Evolutionary conservation across 2,329 filamentous ascomycete genomes (phyloP).

Genomic region (Xylaria multiplex): DNA sequence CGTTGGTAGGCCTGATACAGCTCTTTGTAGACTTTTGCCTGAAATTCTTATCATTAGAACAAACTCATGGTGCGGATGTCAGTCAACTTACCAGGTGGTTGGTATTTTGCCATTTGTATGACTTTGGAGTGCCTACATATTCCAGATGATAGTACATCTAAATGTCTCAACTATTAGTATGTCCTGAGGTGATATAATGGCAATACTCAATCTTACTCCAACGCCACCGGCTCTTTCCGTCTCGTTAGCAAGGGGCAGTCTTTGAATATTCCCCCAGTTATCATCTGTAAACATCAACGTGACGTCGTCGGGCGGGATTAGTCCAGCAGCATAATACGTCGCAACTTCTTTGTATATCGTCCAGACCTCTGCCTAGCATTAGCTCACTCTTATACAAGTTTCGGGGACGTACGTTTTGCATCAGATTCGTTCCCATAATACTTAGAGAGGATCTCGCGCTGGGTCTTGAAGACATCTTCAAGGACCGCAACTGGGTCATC

Average conservation of each 20-base stretch:
- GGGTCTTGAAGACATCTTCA: slow-evolving; percentile 63
- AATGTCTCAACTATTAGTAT: slow-evolving; percentile 2
- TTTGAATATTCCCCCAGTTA: slow-evolving; percentile 73
- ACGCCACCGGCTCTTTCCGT: slow-evolving; percentile 68
- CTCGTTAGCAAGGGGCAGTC: slow-evolving; percentile 69
- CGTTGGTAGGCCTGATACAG: slow-evolving; percentile 69
- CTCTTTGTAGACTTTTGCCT: slow-evolving; percentile 50
- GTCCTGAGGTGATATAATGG: not conserved
- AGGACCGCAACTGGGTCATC: slow-evolving; percentile 39
- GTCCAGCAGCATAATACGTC: slow-evolving; percentile 60
- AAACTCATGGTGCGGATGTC: too few species aligned
- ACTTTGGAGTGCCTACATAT: slow-evolving; percentile 60
- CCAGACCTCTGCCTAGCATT: slow-evolving; percentile 61
- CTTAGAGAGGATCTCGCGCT: slow-evolving; percentile 63
- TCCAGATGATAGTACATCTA: slow-evolving; percentile 67
- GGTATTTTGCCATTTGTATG: slow-evolving; percentile 72
- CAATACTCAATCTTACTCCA: slow-evolving; percentile 57
- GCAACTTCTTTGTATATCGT: slow-evolving; percentile 74
- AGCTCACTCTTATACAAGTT: not conserved
- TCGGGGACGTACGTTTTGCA: slow-evolving; percentile 52
- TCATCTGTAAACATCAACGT: slow-evolving; percentile 76
- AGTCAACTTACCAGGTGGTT: slow-evolving; percentile 64
- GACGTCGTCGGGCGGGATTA: slow-evolving; percentile 67
- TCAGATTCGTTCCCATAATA: slow-evolving; percentile 59
- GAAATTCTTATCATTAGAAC: not conserved